phyloP scores from a whole-genome alignment of 2,329 filamentous ascomycete genomes.

The Cercospora canescens region DNA sequence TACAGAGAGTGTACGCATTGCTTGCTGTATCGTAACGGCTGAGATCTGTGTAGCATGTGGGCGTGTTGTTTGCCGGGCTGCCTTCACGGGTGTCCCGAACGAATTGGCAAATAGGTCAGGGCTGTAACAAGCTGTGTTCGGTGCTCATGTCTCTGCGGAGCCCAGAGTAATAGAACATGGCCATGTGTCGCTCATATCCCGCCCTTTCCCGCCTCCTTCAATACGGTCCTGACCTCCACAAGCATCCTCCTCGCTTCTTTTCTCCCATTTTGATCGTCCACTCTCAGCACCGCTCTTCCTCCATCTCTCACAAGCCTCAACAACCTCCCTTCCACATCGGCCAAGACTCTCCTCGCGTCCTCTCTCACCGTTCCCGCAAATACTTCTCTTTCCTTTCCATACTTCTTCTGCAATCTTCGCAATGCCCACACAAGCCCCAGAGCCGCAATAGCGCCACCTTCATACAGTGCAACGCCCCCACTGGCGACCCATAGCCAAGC shows the following conservation, averaged over 20 bases:
- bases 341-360: conserved; percentile 57
- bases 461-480: conserved; percentile 54
- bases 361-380: conserved; percentile 58
- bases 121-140: not conserved
- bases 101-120: not conserved
- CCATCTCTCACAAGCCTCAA: conserved; percentile 48
- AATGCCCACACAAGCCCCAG: conserved; percentile 60
- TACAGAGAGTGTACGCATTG: not conserved
- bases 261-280: conserved; percentile 42
- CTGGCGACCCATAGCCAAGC: conserved; percentile 57
- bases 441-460: conserved; percentile 60
- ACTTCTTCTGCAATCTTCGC: conserved; percentile 58
- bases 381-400: conserved; percentile 54
- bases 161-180: not conserved
- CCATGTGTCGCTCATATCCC: not conserved
- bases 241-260: conserved; percentile 42
- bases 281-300: conserved; percentile 39
- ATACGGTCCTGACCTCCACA: not conserved
- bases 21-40: not conserved
- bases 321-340: conserved; percentile 54
- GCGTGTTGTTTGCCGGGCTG: not conserved
- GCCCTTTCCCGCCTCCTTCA: not conserved
- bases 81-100: not conserved
- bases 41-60: not conserved
- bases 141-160: not conserved